These are phyloP conservation scores for Aleurites moluccanus DNA, from an alignment of 441 rosid species.

Conservation along the genomic window DNA sequence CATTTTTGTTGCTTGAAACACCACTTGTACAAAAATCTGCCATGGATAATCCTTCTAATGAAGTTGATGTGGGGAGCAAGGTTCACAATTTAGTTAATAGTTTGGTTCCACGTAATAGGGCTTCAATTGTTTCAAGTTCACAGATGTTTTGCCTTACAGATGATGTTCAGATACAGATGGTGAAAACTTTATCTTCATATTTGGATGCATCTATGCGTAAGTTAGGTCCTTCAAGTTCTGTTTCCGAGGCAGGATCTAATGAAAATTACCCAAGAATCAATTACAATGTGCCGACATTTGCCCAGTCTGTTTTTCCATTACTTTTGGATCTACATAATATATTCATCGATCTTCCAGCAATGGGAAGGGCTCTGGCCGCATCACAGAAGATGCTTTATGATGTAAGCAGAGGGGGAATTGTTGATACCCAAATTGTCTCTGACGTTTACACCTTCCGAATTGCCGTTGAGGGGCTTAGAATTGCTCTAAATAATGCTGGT, in stretches of 20 bases:
- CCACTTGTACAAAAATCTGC: conserved; percentile 39
- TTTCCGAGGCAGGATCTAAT: conserved; percentile 31
- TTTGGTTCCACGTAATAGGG: conserved; percentile 48
- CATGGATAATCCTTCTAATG: conserved; percentile 24
- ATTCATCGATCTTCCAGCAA: conserved; percentile 68
- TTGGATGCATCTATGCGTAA: conserved; percentile 36
- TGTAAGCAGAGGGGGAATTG: conserved; percentile 62
- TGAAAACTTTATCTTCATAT: conserved; percentile 52
- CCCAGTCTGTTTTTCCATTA: conserved; percentile 72
- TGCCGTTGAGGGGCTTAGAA: conserved; percentile 88
- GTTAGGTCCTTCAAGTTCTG: conserved; percentile 28
- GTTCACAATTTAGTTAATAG: conserved; percentile 52
- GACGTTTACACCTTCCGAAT: conserved; percentile 74
- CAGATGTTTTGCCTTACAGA: conserved; percentile 47
- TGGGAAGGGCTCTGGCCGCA: conserved; percentile 62
- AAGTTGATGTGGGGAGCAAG: conserved; percentile 37
- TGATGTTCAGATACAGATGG: conserved; percentile 56
- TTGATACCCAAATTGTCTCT: conserved; percentile 53
- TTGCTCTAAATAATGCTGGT: conserved; percentile 67
- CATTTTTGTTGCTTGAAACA: conserved; percentile 67
- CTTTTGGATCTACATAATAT: conserved; percentile 75
- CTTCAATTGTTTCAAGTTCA: conserved; percentile 35
- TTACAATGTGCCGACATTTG: conserved; percentile 72
- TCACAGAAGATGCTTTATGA: conserved; percentile 71
- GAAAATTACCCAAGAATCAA: conserved; percentile 32